Percentiles rank a stretch among this genome's conserved stretches.
Conservation (phyloP, 2,329 filamentous ascomycete genomes). For the Penicillium italicum region DNA sequence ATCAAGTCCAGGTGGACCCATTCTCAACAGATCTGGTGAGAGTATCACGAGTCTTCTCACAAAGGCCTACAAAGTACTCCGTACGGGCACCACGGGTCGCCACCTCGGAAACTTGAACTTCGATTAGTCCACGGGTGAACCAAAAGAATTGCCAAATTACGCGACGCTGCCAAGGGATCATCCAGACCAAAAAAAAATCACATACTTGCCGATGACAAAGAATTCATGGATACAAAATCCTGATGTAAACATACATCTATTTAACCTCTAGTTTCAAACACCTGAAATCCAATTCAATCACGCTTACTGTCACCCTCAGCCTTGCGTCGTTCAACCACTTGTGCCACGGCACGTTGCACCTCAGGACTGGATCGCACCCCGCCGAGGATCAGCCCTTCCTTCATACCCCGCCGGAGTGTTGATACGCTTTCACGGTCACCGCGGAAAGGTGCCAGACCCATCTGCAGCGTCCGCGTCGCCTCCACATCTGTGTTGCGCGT, state of each 20-base stretch:
- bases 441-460: conserved; percentile 77
- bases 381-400: conserved; percentile 84
- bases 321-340: conserved; percentile 61
- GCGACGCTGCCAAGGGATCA: conserved; percentile 5
- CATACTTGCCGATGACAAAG: background rate
- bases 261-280: background rate
- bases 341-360: conserved; percentile 74
- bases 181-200: background rate
- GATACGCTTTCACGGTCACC: conserved; percentile 64
- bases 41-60: conserved; percentile 4
- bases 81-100: background rate
- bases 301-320: conserved; percentile 19
- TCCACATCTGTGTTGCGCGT: conserved; percentile 64
- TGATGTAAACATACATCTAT: background rate
- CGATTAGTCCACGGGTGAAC: background rate
- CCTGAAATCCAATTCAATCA: conserved; percentile 13
- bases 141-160: conserved; percentile 4
- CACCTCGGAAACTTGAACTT: conserved; percentile 1
- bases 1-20: background rate
- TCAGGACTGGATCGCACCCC: conserved; percentile 75
- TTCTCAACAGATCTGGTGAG: conserved; percentile 3
- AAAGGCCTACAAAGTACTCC: background rate
- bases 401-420: conserved; percentile 67
- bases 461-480: conserved; percentile 63
- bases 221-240: background rate